phyloP scores from a whole-genome alignment of 352 stramenopile species.

The Pythium brachiatum region DNA sequence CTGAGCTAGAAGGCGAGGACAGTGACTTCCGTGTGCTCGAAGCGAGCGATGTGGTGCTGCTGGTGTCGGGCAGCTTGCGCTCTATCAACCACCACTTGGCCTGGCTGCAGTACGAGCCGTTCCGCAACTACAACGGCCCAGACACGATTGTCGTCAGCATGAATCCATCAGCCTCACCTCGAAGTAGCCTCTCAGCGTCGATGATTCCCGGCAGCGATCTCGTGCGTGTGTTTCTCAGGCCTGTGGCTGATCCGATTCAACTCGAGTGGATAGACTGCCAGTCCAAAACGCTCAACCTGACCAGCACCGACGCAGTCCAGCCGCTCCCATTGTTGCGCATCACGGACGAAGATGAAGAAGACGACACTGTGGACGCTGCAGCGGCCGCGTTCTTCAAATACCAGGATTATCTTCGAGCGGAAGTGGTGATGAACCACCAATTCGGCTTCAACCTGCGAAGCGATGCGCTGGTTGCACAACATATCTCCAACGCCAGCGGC shows the following conservation, averaged over 20 bases:
- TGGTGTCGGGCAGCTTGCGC: background rate
- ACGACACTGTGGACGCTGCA: background rate
- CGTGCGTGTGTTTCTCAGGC: conserved; percentile 34
- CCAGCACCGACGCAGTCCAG: background rate
- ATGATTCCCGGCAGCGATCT: conserved; percentile 19
- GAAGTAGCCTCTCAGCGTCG: background rate
- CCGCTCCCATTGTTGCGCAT: background rate
- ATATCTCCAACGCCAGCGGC: background rate
- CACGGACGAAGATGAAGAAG: conserved; percentile 8
- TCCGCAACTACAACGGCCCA: conserved; percentile 35
- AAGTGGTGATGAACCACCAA: background rate
- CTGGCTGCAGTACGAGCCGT: conserved; percentile 29
- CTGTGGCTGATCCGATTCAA: conserved; percentile 27
- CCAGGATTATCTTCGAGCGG: background rate
- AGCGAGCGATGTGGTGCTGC: background rate
- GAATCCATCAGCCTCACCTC: background rate
- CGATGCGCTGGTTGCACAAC: background rate
- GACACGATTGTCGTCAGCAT: conserved; percentile 39
- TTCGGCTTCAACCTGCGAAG: conserved; percentile 2
- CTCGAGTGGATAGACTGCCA: conserved; percentile 23
- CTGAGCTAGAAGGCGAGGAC: background rate
- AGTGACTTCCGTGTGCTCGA: background rate
- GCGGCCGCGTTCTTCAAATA: conserved; percentile 9
- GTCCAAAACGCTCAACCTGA: background rate
- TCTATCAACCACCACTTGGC: conserved; percentile 22